These are phyloP conservation scores for Nakaseomyces bracarensis DNA, from an alignment of 1,139 yeast species.

Conservation along the genomic window DNA sequence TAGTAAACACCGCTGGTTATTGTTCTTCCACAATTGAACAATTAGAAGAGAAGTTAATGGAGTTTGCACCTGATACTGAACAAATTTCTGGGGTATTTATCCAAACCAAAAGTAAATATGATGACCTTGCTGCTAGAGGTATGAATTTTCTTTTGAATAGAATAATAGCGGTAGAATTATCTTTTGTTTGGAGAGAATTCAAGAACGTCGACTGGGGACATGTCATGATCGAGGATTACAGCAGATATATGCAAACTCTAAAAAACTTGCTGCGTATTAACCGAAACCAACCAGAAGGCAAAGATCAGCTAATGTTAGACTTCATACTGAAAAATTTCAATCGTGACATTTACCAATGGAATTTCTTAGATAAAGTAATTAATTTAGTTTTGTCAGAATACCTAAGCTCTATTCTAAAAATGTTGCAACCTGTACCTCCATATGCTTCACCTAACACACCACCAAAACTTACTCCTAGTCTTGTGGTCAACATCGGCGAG, in stretches of 20 bases:
- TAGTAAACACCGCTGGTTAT: slow-evolving; percentile 85
- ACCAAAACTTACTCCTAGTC: slow-evolving; percentile 35
- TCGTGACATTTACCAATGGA: slow-evolving; percentile 63
- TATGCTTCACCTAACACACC: slow-evolving; percentile 17
- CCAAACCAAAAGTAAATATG: slow-evolving; percentile 46
- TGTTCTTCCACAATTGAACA: slow-evolving; percentile 72
- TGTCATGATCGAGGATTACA: slow-evolving; percentile 59
- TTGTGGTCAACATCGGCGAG: slow-evolving; percentile 69
- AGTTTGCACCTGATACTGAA: slow-evolving; percentile 39
- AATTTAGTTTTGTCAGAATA: slow-evolving; percentile 57
- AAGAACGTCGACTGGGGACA: slow-evolving; percentile 69
- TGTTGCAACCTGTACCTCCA: slow-evolving; percentile 31
- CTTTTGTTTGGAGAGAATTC: slow-evolving; percentile 79
- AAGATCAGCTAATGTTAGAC: slow-evolving; percentile 19
- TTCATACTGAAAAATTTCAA: slow-evolving; percentile 53
- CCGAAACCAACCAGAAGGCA: slow-evolving; percentile 25
- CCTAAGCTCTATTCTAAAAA: slow-evolving; percentile 45
- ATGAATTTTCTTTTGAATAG: slow-evolving; percentile 50
- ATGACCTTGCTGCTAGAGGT: slow-evolving; percentile 51
- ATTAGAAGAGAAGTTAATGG: slow-evolving; percentile 55
- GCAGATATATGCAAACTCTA: slow-evolving; percentile 58
- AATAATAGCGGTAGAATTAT: slow-evolving; percentile 49
- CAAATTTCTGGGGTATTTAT: slow-evolving; percentile 43
- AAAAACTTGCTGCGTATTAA: slow-evolving; percentile 41
- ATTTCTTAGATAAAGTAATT: slow-evolving; percentile 66